Base-by-base conservation (phyloP, 768 basidiomycete genomes). In the Xerocomus potaroensis region DNA sequence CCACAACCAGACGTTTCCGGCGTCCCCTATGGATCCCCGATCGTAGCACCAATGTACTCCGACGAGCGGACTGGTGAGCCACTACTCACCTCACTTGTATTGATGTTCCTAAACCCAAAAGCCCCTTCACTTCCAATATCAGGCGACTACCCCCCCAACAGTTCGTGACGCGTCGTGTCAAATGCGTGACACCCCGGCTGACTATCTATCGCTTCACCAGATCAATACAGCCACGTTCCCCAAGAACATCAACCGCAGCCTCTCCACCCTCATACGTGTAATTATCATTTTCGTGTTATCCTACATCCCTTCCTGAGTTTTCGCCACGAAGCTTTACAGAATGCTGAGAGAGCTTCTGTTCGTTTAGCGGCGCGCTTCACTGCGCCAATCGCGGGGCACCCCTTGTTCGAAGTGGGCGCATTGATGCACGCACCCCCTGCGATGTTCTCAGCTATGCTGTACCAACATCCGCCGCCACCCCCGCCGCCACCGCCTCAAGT, bases 31-130 rank as follows among this genome's bases (percentile, higher is more conserved):
- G 69, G 65, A 32, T 60, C 72, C n/a, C 66, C 73, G 44, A 67
- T 68, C 40, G 59, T 77, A 31, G 50, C 73, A 8, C 70, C 72
- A 55, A 71, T 76, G 61, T 80, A 77, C 62, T 73, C 80, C 45
- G 79, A 77, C 54, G 79, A 82, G 56, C 76, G 79, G 49, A 73
- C 77, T 43, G 72, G 82, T 81, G 58, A 59, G 74, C 39, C 41
- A 16, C 39, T 44, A 41, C 45, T 42, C 40, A 47, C 47, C 45
- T 40, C 36, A 40, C 45, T 32, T 49, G 43, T 38, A 35, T 14
- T 45, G 29, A 48, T 43, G 43, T 54, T 37, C 41, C 53, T 55
- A 50, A 51, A 48, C 56, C 33, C 48, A 47, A 41, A 54, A 52
- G 54, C 50, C 12, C 42, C 48, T 30, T 43, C 51, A 38, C 45